Evolutionary conservation across 2,329 filamentous ascomycete species (phyloP), one percentile per base, ranked within the genome.

Genomic region (Dactylellina drechsleri): DNA sequence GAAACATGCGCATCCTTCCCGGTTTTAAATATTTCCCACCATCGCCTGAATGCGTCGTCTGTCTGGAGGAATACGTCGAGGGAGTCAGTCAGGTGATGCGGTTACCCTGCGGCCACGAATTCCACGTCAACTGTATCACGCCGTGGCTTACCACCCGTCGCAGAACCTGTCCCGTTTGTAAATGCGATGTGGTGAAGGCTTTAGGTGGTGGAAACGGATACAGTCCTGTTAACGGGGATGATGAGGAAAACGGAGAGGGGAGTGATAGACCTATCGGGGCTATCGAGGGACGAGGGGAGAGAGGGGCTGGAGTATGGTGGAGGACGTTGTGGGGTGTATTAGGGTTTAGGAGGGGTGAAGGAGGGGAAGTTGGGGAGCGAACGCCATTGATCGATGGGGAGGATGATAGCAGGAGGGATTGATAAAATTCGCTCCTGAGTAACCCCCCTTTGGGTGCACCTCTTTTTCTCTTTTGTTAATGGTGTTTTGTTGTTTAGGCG

Each of bases 131-230:
- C 81, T 99, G 95, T 93, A 98, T 99, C 81, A 98, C 95, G 3
- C 95, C 95, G 1, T 99, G 95, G 95, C 85, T 99, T 61, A 97
- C 94, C 0, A 98, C 93, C 15, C 90, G 94, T 57, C 91, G 95
- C 77, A 90, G 95, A 77, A 99, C 95, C n/a, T 99, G 95, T 80
- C 95, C 95, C 0, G 98, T 99, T 75, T 99, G 95, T 84, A 99
- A 99, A 84, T 93, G 93, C 57, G 95, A 99, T 81, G 95, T 99
- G 41, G 94, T 99, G 15, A 77, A 77, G 82, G 85, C 70, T 2
- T 26, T 74, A 4, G 70, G 70, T n/a, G 70, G 56, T 2, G 70
- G 62, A 0, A 71, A 36, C 28, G 62, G 70, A 4, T 74, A 74
- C 52, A 67, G 47, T 49, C 12, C 56, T 16, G 58, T 23, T 16